Evolutionary conservation across 495 filamentous ascomycete species (phyloP).

Genomic region (Talaromyces thailandensis): DNA sequence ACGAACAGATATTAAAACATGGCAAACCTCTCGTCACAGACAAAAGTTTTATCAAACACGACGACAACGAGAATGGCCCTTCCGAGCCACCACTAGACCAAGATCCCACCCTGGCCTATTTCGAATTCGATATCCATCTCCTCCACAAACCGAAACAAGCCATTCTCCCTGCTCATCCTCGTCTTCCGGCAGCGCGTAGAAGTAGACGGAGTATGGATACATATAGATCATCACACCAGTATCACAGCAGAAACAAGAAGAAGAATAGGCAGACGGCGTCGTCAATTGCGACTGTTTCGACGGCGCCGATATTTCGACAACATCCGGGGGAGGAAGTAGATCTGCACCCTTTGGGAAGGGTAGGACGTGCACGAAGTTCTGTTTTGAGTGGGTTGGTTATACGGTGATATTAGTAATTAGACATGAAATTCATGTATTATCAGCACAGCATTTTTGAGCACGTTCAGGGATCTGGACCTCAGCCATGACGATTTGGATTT

Average conservation of each 20-base stretch:
- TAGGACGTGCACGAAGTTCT: background rate
- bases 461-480: background rate
- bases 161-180: background rate
- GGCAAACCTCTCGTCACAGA: background rate
- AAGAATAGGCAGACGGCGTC: background rate
- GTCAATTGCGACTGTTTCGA: background rate
- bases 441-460: background rate
- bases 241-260: background rate
- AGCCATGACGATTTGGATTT: background rate
- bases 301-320: background rate
- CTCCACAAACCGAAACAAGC: background rate
- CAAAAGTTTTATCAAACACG: background rate
- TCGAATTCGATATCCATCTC: background rate
- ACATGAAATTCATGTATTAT: background rate
- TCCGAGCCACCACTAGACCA: background rate
- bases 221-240: background rate
- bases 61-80: background rate
- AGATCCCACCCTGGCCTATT: background rate
- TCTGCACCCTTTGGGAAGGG: background rate
- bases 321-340: slow-evolving; percentile 3
- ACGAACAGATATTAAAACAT: background rate
- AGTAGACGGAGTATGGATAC: background rate
- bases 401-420: background rate
- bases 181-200: background rate
- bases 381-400: background rate